Conservation (phyloP, 768 basidiomycete genomes). For the Xerocomus spinulosus region DNA sequence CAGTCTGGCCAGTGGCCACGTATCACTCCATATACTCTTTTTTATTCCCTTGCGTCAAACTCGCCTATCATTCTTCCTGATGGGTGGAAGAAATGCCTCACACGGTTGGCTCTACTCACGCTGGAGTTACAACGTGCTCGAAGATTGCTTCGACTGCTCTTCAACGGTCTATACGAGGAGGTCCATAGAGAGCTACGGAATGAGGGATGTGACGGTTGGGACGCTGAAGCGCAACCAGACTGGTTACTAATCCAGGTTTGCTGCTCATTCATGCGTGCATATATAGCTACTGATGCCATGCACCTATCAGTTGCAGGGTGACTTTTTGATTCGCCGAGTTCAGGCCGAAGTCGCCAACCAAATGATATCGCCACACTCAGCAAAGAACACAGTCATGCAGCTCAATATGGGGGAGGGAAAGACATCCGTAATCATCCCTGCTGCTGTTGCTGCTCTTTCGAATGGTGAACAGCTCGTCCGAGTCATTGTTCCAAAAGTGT, state of each 20-base stretch:
- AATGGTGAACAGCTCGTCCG: constrained; percentile 42
- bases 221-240: constrained; percentile 26
- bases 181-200: neutral
- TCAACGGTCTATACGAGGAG: neutral
- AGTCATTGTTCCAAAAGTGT: constrained; percentile 47
- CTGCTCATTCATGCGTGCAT: neutral
- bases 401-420: constrained; percentile 62
- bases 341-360: constrained; percentile 40
- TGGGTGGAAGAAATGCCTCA: constrained; percentile 28
- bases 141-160: neutral
- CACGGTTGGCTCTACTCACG: constrained; percentile 23
- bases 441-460: constrained; percentile 37
- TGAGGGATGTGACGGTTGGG: constrained; percentile 6
- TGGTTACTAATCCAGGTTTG: constrained; percentile 45
- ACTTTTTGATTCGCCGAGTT: constrained; percentile 40
- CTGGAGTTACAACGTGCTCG: constrained; percentile 27
- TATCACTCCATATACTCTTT: constrained; percentile 25
- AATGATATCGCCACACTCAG: constrained; percentile 41
- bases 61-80: constrained; percentile 6
- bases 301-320: constrained; percentile 38
- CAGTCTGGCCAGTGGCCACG: constrained; percentile 33
- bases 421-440: constrained; percentile 44
- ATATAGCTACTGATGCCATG: neutral
- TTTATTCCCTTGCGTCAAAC: constrained; percentile 26
- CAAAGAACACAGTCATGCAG: constrained; percentile 39